Evolutionary conservation across 495 filamentous ascomycete species (phyloP), one percentile per base, ranked within the genome.

Genomic region (Emericellopsis terricola): DNA sequence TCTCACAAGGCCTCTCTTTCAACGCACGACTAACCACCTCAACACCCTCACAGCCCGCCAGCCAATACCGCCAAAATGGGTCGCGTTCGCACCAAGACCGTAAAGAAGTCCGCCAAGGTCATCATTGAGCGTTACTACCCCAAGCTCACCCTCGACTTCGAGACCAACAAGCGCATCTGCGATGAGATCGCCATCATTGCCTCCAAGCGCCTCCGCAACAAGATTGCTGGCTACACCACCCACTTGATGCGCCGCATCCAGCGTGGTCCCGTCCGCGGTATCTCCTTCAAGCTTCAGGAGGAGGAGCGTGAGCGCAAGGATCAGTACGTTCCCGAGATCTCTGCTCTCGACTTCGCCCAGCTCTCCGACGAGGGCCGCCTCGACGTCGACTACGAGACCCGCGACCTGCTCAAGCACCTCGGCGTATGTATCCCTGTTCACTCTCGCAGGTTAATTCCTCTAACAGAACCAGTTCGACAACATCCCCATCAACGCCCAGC

Each of bases 271-370:
- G 89, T 97, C 62, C 89, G 89, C 51, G 89, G 89, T 73, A 97
- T 97, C 66, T 96, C 91, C 59, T 97, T 97, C 83, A 97, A 96
- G 76, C 78, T 97, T 35, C 89, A 97, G 71, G 89, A 97, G 69
- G 89, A 96, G 69, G 89, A 96, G 73, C 79, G 89, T 69, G 89
- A 97, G 70, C 77, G 89, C 54, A 97, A 97, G 79, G 89, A 97
- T 71, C 91, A 97, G 74, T 97, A 94, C 68, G 89, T 97, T 41
- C 91, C 91, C 46, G 89, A 97, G 65, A 68, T 97, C 48, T 96
- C 91, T 28, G 89, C 91, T 49, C 81, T 97, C 55, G 91, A 96
- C 71, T 89, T 93, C 68, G 76, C 76, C 48, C 80, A 87, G 68
- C 76, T 75, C 53, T 76, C 71, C 51, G 89, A 94, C 68, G 74